Conservation (phyloP, 225 moss, liverwort and hornwort species). For the Neckera pumila region DNA sequence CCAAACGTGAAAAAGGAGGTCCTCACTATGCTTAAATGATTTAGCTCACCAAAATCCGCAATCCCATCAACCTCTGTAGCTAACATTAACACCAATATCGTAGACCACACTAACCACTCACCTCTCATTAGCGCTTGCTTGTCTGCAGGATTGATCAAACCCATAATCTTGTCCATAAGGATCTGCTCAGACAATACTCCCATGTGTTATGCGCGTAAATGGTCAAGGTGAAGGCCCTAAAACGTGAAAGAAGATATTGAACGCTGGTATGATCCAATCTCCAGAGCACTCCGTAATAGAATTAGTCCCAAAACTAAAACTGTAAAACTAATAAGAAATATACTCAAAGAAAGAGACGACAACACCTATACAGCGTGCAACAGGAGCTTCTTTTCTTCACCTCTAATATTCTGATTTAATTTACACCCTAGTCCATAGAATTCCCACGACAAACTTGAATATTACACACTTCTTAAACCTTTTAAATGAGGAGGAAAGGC, state of each 20-base stretch:
- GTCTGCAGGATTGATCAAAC: slow-evolving; percentile 72
- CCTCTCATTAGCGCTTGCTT: slow-evolving; percentile 61
- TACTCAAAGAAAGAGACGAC: not conserved
- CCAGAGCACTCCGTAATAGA: not conserved
- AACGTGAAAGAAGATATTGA: not conserved
- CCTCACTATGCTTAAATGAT: not conserved
- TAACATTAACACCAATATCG: not conserved
- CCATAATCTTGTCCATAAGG: slow-evolving; percentile 99
- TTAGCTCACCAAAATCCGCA: not conserved
- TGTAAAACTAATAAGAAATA: not conserved
- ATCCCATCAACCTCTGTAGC: not conserved
- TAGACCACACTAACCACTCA: slow-evolving; percentile 7
- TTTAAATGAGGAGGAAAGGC: not conserved
- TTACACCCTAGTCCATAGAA: not conserved
- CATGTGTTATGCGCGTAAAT: not conserved
- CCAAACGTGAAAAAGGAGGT: not conserved
- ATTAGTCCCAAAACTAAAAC: not conserved
- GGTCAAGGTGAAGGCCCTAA: not conserved
- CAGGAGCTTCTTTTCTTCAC: not conserved
- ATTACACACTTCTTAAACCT: not conserved
- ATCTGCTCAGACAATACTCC: slow-evolving; percentile 39
- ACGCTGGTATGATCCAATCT: not conserved
- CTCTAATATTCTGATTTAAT: not conserved
- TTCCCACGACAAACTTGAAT: not conserved
- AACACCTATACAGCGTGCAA: not conserved